phyloP scores from a whole-genome alignment of 495 filamentous ascomycete genomes.

The Oleoguttula mirabilis region DNA sequence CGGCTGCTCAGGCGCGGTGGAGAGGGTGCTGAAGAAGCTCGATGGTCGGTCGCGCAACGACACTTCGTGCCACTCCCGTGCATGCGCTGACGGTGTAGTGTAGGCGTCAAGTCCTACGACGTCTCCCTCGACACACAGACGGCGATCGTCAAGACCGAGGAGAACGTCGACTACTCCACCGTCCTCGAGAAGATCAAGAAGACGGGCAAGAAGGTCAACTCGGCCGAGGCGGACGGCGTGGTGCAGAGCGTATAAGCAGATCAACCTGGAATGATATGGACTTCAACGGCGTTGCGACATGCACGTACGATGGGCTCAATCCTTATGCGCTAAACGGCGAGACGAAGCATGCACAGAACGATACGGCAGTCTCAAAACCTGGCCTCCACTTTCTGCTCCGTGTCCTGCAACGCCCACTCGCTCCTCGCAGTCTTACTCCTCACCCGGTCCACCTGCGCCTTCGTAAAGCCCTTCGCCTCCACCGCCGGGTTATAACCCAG shows the following conservation, averaged over 20 bases:
- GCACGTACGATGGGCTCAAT: too few species aligned
- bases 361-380: conserved; percentile 36
- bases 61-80: neutral
- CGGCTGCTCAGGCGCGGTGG: conserved; percentile 61
- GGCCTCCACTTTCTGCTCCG: conserved; percentile 54
- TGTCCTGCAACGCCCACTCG: conserved; percentile 64
- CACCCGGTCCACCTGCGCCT: conserved; percentile 58
- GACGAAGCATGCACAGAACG: neutral
- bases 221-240: conserved; percentile 46
- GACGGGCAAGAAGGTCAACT: conserved; percentile 83
- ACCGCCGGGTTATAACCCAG: conserved; percentile 91
- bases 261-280: too few species aligned
- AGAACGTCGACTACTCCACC: conserved; percentile 56
- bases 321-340: neutral
- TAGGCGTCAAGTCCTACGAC: conserved; percentile 77
- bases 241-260: conserved; percentile 11
- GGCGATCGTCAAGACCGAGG: conserved; percentile 57
- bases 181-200: conserved; percentile 85
- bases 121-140: conserved; percentile 76
- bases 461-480: conserved; percentile 74
- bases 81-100: neutral
- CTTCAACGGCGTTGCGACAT: neutral
- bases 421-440: conserved; percentile 55
- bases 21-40: conserved; percentile 87
- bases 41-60: conserved; percentile 54